These are phyloP conservation scores for Schizochytrium sp. DNA, from an alignment of 108 stramenopile species.

Conservation along the genomic window DNA sequence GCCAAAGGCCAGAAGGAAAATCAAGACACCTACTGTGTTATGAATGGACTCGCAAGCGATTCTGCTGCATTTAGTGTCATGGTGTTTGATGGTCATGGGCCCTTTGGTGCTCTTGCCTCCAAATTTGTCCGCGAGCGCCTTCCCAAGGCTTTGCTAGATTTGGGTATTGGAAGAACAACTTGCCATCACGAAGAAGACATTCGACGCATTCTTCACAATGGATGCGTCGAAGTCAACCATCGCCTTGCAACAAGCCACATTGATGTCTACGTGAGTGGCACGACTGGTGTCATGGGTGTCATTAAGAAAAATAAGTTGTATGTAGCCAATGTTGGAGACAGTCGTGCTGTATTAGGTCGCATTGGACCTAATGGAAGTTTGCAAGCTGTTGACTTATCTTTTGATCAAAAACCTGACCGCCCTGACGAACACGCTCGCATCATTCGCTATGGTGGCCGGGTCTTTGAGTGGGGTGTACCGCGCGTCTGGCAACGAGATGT, in stretches of 20 bases:
- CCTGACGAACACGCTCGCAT: conserved; percentile 72
- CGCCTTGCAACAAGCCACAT: conserved; percentile 22
- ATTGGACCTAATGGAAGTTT: background rate
- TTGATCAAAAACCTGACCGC: conserved; percentile 70
- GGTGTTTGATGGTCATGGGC: conserved; percentile 65
- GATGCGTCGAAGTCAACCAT: conserved; percentile 57
- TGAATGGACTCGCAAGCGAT: background rate
- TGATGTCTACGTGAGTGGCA: conserved; percentile 77
- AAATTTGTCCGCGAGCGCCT: conserved; percentile 24
- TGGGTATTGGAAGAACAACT: background rate
- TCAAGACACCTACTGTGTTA: conserved; percentile 64
- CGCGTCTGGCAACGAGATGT: conserved; percentile 58
- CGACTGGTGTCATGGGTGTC: conserved; percentile 90
- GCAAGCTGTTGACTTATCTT: conserved; percentile 71
- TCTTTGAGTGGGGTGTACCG: conserved; percentile 72
- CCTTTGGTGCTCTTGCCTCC: conserved; percentile 57
- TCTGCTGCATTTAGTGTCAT: background rate
- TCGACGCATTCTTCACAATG: conserved; percentile 11
- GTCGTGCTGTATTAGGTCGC: conserved; percentile 87
- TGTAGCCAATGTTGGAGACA: conserved; percentile 96
- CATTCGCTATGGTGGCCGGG: conserved; percentile 67
- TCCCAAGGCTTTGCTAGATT: background rate
- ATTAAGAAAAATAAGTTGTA: conserved; percentile 83
- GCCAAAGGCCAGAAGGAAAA: conserved; percentile 62
- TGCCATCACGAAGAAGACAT: background rate